phyloP scores from a whole-genome alignment of 2,329 filamentous ascomycete genomes.

The Aureobasidium vineae region DNA sequence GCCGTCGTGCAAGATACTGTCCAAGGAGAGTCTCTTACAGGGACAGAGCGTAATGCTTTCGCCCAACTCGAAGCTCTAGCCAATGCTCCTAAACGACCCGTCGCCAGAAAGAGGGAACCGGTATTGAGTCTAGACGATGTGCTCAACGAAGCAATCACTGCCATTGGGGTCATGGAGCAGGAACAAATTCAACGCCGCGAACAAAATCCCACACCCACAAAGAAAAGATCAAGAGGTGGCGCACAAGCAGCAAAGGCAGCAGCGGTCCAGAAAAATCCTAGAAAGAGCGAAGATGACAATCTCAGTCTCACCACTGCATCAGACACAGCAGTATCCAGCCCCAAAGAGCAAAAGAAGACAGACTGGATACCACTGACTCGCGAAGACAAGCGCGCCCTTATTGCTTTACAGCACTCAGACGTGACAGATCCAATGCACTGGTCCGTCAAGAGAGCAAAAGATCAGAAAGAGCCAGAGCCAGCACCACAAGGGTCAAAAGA shows the following conservation, averaged over 20 bases:
- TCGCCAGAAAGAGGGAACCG: neutral
- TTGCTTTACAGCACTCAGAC: neutral
- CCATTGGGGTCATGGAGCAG: neutral
- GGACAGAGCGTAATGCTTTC: constrained; percentile 8
- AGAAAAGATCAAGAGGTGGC: neutral
- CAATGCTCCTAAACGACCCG: neutral
- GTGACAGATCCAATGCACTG: too few relatives aligned
- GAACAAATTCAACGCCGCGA: neutral
- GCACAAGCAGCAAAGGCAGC: neutral
- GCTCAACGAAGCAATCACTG: constrained; percentile 15
- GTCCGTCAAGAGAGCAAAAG: too few relatives aligned
- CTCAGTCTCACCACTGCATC: neutral
- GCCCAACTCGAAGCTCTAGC: constrained; percentile 14
- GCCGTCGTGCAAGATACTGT: neutral
- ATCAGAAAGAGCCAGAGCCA: too few relatives aligned
- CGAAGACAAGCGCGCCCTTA: neutral
- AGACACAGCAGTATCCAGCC: neutral
- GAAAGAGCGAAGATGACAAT: neutral
- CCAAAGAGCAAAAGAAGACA: neutral
- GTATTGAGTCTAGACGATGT: constrained; percentile 13
- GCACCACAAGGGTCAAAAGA: too few relatives aligned
- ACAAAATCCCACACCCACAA: neutral
- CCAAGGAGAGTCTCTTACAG: constrained; percentile 9
- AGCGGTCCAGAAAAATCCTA: neutral
- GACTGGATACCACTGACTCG: neutral